Evolutionary conservation across 2,329 filamentous ascomycete genomes (phyloP).

Genomic region (Fusarium algeriense): DNA sequence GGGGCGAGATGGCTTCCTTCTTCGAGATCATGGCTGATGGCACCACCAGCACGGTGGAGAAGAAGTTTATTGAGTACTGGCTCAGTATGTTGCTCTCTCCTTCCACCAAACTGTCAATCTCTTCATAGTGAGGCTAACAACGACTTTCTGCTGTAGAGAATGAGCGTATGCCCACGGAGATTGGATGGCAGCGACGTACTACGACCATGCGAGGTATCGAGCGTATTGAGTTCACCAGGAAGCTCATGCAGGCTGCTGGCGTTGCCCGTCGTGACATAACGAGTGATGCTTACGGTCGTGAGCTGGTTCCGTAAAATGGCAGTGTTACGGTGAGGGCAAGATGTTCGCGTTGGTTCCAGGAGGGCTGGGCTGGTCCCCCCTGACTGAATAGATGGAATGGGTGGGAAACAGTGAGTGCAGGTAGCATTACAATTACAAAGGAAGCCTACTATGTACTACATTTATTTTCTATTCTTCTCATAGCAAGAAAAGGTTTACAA

Average conservation of each 20-base stretch:
- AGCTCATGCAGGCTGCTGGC: slow-evolving; percentile 8
- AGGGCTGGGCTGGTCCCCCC: not conserved
- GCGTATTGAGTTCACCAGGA: slow-evolving; percentile 1
- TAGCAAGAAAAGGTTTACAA: no score
- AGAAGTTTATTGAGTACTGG: slow-evolving; percentile 20
- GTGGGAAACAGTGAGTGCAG: not conserved
- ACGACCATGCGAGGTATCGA: not conserved
- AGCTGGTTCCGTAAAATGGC: rapidly evolving
- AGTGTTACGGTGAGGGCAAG: rapidly evolving
- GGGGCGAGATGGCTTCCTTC: slow-evolving; percentile 22
- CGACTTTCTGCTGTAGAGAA: not conserved
- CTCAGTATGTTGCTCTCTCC: not conserved
- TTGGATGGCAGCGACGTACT: slow-evolving; percentile 16
- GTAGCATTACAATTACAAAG: no score
- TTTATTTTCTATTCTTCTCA: no score
- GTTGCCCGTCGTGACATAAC: slow-evolving; percentile 2
- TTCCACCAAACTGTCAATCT: rapidly evolving
- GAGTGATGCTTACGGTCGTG: not conserved
- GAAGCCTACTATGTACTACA: no score
- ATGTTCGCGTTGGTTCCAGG: rapidly evolving
- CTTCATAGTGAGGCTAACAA: not conserved
- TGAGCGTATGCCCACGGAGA: slow-evolving; percentile 7
- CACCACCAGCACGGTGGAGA: slow-evolving; percentile 14
- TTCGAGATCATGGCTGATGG: slow-evolving; percentile 24
- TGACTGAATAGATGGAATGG: no score